Evolutionary conservation across 73 alveolate species (phyloP).

Genomic region (Urostyla sp.): DNA sequence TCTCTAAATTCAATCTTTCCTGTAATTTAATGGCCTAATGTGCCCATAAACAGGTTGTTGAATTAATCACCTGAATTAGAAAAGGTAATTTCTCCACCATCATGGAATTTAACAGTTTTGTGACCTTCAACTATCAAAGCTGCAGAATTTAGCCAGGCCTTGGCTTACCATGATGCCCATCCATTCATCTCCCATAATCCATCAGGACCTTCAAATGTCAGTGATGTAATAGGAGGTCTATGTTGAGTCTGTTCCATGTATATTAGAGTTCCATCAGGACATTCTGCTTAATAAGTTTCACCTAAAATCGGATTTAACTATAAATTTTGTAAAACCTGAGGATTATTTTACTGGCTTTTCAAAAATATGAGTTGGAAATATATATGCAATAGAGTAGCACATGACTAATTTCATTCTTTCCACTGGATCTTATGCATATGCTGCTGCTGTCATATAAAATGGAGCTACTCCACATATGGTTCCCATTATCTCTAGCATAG

Average conservation of each 20-base stretch:
- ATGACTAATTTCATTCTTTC: conserved; percentile 80
- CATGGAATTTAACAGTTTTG: conserved; percentile 78
- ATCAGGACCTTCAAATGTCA: conserved; percentile 79
- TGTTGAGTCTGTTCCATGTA: conserved; percentile 96
- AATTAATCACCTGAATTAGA: conserved; percentile 76
- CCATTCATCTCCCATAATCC: conserved; percentile 70
- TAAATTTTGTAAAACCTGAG: neutral
- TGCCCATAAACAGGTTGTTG: conserved; percentile 84
- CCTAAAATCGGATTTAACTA: conserved; percentile 95
- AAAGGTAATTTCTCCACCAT: conserved; percentile 76
- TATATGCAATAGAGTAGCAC: conserved; percentile 71
- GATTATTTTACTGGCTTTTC: conserved; percentile 74
- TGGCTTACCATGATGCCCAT: conserved; percentile 78
- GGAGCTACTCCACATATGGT: conserved; percentile 72
- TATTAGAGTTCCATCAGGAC: conserved; percentile 95
- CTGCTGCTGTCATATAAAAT: conserved; percentile 80
- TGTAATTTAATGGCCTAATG: conserved; percentile 77
- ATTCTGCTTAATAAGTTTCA: conserved; percentile 92
- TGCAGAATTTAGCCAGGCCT: conserved; percentile 87
- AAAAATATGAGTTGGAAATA: conserved; percentile 75
- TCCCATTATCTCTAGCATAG: conserved; percentile 73
- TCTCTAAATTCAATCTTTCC: conserved; percentile 80
- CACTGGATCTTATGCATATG: conserved; percentile 76
- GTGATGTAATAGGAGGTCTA: conserved; percentile 89
- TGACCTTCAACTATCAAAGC: conserved; percentile 75